Conservation (phyloP, 495 filamentous ascomycete species). For the Podospora anserina region DNA sequence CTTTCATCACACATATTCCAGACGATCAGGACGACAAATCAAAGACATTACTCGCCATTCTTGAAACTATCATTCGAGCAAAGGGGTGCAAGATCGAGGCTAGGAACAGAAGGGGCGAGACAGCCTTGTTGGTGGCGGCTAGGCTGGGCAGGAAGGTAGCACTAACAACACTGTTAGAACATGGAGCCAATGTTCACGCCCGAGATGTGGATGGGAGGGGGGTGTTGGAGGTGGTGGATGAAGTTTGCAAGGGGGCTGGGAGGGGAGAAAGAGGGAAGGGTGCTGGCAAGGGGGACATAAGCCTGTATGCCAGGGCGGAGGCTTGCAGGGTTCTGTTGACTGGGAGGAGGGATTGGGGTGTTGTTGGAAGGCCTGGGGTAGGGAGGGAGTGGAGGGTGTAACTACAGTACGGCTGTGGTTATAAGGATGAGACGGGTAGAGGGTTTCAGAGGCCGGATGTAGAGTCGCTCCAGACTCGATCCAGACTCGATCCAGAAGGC, state of each 20-base stretch:
- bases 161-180: slow-evolving; percentile 40
- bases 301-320: slow-evolving; percentile 32
- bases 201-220: slow-evolving; percentile 38
- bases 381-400: slow-evolving; percentile 19
- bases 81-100: slow-evolving; percentile 36
- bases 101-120: slow-evolving; percentile 47
- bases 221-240: slow-evolving; percentile 40
- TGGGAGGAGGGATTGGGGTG: slow-evolving; percentile 30
- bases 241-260: slow-evolving; percentile 17
- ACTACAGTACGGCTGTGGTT: not conserved
- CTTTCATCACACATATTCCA: slow-evolving; percentile 42
- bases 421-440: not conserved
- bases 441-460: no score
- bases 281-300: slow-evolving; percentile 20
- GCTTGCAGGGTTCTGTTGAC: slow-evolving; percentile 34
- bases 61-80: slow-evolving; percentile 32
- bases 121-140: slow-evolving; percentile 45
- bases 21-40: slow-evolving; percentile 44
- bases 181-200: slow-evolving; percentile 43
- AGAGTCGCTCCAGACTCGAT: no score
- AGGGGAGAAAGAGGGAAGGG: slow-evolving; percentile 25
- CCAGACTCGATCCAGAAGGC: no score
- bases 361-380: slow-evolving; percentile 16
- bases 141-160: slow-evolving; percentile 44
- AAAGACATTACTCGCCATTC: slow-evolving; percentile 29